These are phyloP conservation scores for Acer negundo DNA, from an alignment of 345 rosid genomes.

Conservation along the genomic window DNA sequence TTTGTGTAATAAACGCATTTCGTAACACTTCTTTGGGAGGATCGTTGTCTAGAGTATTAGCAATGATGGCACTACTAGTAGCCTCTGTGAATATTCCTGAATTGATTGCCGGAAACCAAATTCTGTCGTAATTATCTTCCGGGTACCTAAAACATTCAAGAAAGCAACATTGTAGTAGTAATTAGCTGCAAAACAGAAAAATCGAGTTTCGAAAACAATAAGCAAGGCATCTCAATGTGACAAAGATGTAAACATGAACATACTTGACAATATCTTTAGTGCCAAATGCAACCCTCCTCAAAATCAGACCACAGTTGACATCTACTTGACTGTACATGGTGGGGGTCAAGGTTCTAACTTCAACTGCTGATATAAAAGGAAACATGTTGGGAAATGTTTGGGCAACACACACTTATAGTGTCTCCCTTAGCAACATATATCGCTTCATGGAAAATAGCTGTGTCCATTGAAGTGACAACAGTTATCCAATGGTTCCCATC, in stretches of 20 bases:
- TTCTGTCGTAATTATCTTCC: conserved; percentile 31
- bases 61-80: background rate
- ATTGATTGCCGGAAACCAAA: conserved; percentile 34
- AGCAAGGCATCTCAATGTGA: too few relatives aligned
- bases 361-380: conserved; percentile 41
- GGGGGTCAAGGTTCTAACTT: conserved; percentile 28
- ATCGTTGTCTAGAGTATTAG: conserved; percentile 15
- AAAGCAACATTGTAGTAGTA: background rate
- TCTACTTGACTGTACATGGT: conserved; percentile 31
- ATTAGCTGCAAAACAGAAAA: too few relatives aligned
- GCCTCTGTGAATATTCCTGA: background rate
- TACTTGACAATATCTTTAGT: conserved; percentile 25
- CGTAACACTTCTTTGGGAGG: conserved; percentile 37
- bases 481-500: conserved; percentile 44
- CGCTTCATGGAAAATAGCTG: conserved; percentile 23
- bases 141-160: conserved; percentile 16
- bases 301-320: conserved; percentile 28
- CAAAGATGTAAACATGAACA: too few relatives aligned
- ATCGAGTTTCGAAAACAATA: too few relatives aligned
- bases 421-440: conserved; percentile 29
- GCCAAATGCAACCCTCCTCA: conserved; percentile 35
- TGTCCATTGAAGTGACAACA: conserved; percentile 28
- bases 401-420: conserved; percentile 34
- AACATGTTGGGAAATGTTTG: conserved; percentile 26
- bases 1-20: conserved; percentile 31